Evolutionary conservation across 2,329 filamentous ascomycete species (phyloP), one percentile per base, ranked within the genome.

Genomic region (Ophiostoma australiae): DNA sequence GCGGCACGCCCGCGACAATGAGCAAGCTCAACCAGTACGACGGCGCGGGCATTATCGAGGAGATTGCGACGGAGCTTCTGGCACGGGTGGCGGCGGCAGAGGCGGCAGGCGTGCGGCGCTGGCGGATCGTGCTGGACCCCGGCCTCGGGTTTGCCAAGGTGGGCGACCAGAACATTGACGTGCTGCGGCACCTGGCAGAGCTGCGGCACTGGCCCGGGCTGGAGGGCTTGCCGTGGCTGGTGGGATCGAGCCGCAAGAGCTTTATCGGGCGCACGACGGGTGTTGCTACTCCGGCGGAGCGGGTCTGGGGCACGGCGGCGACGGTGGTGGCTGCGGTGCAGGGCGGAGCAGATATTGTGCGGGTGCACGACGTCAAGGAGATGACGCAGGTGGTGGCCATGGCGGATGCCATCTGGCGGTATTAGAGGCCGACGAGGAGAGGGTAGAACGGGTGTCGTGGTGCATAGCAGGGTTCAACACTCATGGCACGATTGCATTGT

Each of bases 101-200:
- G 79, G 85, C 83, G 17, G 93, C 93, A 0, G 95, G 95, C 0
- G 87, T 99, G 63, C 86, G 92, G 4, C 89, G 94, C 68, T 99
- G 95, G 95, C 91, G 94, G 74, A 96, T 99, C 74, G 89, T 98
- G 44, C 87, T 98, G 1, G 95, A 99, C 78, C 95, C 95, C 0
- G 95, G 95, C 0, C 87, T 99, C 41, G 95, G 95, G 0, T 99
- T 99, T 78, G 93, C 95, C 71, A 99, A 99, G 82, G 89, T 87
- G 0, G 84, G 85, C 70, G 83, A 85, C 58, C 93, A 97, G 78
- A 97, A 97, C 79, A 81, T 97, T 2, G 89, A 93, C 75, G 81
- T 99, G 2, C 82, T 99, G 44, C 84, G 91, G 10, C 81, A 87
- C 1, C 80, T 96, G 41, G 83, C 84, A 10, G 86, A 89, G 74